Conservation (phyloP, 306 rosid genomes). For the Vigna hirtella region DNA sequence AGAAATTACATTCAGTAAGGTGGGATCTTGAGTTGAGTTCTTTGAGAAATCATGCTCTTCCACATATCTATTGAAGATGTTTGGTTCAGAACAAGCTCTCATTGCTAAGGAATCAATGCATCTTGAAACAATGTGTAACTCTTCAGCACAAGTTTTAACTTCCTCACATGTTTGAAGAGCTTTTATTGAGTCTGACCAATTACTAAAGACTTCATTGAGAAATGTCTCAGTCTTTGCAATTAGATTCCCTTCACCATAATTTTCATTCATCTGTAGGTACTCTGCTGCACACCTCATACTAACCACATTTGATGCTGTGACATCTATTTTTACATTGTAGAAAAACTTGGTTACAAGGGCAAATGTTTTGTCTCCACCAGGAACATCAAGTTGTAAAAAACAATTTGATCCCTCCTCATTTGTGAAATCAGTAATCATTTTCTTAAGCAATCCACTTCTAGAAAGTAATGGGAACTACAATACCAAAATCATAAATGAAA, state of each 20-base stretch:
- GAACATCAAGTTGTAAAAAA: conserved; percentile 67
- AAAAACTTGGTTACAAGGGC: conserved; percentile 73
- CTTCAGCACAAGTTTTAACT: conserved; percentile 68
- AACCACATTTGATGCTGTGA: conserved; percentile 70
- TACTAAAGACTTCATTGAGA: conserved; percentile 66
- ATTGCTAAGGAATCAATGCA: conserved; percentile 83
- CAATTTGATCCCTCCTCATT: conserved; percentile 58
- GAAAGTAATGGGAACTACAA: conserved; percentile 89
- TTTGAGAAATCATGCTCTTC: conserved; percentile 44
- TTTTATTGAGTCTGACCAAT: conserved; percentile 72
- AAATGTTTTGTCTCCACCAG: conserved; percentile 83
- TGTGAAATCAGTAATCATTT: conserved; percentile 60
- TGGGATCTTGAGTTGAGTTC: conserved; percentile 38
- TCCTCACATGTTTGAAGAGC: conserved; percentile 80
- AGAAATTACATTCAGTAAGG: conserved; percentile 64
- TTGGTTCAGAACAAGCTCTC: conserved; percentile 71
- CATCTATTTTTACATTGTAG: conserved; percentile 71
- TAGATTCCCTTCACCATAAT: conserved; percentile 72
- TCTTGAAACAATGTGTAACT: conserved; percentile 74
- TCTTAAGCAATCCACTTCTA: conserved; percentile 80
- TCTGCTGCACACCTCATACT: conserved; percentile 87
- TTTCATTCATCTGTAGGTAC: conserved; percentile 77
- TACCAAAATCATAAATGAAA: conserved; percentile 31
- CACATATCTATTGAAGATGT: conserved; percentile 52
- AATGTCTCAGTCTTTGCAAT: conserved; percentile 60